Base-by-base conservation (phyloP, 2,329 filamentous ascomycete species). In the Metarhizium brunneum region DNA sequence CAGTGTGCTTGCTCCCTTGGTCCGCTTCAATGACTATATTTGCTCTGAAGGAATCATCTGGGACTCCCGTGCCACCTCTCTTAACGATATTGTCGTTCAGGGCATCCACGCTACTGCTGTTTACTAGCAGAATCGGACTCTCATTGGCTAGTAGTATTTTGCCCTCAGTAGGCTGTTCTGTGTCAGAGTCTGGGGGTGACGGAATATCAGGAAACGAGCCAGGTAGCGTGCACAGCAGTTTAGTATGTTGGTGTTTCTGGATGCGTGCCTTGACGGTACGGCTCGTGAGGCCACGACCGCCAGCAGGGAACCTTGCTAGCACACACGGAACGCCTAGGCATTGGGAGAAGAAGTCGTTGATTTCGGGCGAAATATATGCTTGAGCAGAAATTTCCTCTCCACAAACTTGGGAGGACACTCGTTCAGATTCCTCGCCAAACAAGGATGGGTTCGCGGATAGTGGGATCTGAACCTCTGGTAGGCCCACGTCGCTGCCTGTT, bases 81-180 rank as follows among this genome's bases (percentile, higher is more conserved):
- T 72, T 69, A 54, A 73, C 78, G 62, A 97, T 94, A 13, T 83
- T 76, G 57, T 80, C 74, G 65, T 97, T 97, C 7, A 97, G 73
- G 2, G 79, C 80, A 50, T 89, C 84, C 50, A 97, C 80, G 62
- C 91, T 96, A 10, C 88, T 84, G 54, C 83, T 80, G 20, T 89
- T 90, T 55, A 97, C 86, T 50, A 90, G 82, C 0, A 99, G 79
- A 48, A 99, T 95, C 0, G 94, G 92, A 54, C 90, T 95, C 70
- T 97, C 94, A 67, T 99, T 99, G 29, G 92, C 88, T 3, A 99
- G 75, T 0, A 94, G 74, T 38, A 97, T 91, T 3, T 84, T 78
- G 68, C 54, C 69, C 55, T 61, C 64, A 16, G 57, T 63, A 63
- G 60, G 58, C 25, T 65, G 63, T 47, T 84, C 76, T 30, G 72